These are phyloP conservation scores for Amanita phalloides DNA, from an alignment of 768 basidiomycete genomes.

Conservation along the genomic window DNA sequence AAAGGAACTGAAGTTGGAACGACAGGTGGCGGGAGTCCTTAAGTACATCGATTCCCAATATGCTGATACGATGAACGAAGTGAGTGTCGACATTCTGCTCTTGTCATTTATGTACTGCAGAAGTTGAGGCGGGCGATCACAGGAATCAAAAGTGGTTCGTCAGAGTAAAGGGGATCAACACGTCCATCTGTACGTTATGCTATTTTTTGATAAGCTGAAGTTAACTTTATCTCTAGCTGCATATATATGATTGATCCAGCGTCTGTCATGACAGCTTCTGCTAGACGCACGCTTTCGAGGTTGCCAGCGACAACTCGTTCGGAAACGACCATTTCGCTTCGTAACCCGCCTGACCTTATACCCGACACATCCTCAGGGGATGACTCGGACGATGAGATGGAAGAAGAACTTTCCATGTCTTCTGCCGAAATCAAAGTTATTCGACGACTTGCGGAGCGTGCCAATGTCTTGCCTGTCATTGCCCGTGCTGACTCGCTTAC, in stretches of 20 bases:
- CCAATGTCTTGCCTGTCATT: constrained; percentile 76
- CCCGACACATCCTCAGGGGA: constrained; percentile 42
- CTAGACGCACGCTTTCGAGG: constrained; percentile 37
- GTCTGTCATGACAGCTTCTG: constrained; percentile 47
- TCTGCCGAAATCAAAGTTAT: constrained; percentile 75
- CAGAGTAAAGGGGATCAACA: constrained; percentile 86
- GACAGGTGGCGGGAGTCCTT: constrained; percentile 63
- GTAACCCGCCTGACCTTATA: constrained; percentile 41
- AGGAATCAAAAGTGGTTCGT: constrained; percentile 86
- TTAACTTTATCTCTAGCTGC: constrained; percentile 34
- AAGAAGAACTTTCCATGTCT: constrained; percentile 52
- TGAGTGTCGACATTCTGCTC: constrained; percentile 19
- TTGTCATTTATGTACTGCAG: not conserved
- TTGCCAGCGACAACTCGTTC: constrained; percentile 48
- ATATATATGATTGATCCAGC: constrained; percentile 81
- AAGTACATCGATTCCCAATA: constrained; percentile 76
- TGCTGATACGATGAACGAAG: constrained; percentile 83
- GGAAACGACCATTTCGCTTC: constrained; percentile 52
- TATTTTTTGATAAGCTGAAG: constrained; percentile 6
- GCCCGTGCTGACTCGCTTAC: constrained; percentile 77
- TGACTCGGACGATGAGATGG: constrained; percentile 38
- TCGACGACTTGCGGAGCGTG: constrained; percentile 58
- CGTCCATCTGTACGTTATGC: constrained; percentile 62
- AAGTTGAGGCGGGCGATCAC: constrained; percentile 3
- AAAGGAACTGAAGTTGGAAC: constrained; percentile 67